phyloP scores from a whole-genome alignment of 768 basidiomycete genomes.

The Pulveroboletus sp. region DNA sequence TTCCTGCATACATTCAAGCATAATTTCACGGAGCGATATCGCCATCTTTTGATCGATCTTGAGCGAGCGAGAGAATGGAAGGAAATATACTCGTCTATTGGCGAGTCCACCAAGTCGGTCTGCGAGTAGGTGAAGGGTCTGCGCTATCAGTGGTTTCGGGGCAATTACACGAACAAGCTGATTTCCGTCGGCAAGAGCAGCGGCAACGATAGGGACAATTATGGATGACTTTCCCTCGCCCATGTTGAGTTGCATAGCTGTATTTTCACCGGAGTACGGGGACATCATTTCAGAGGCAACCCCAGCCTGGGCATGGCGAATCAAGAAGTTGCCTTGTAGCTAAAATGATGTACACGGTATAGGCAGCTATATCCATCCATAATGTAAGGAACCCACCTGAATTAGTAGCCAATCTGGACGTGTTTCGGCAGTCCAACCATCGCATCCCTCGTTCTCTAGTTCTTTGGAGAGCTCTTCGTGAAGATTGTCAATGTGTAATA shows the following conservation, averaged over 20 bases:
- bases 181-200: constrained; percentile 32
- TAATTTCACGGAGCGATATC: constrained; percentile 25
- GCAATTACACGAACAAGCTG: constrained; percentile 45
- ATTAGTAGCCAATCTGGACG: constrained; percentile 2
- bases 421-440: not conserved
- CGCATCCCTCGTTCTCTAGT: not conserved
- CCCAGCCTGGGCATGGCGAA: constrained; percentile 40
- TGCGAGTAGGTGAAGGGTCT: constrained; percentile 46
- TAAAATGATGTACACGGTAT: constrained; percentile 18
- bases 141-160: constrained; percentile 39
- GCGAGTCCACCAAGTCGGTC: constrained; percentile 39
- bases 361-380: not conserved
- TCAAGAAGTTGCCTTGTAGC: constrained; percentile 45
- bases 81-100: constrained; percentile 42
- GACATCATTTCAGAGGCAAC: constrained; percentile 47
- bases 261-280: constrained; percentile 34
- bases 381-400: not conserved
- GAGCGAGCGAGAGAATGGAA: constrained; percentile 45
- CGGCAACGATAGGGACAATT: constrained; percentile 42
- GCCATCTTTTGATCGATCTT: constrained; percentile 8
- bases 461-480: not conserved
- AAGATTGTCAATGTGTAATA: not conserved
- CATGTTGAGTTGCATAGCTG: constrained; percentile 51
- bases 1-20: constrained; percentile 34
- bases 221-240: constrained; percentile 51